phyloP scores from a whole-genome alignment of 1,284 basidiomycete genomes.

The Fistulina hepatica region DNA sequence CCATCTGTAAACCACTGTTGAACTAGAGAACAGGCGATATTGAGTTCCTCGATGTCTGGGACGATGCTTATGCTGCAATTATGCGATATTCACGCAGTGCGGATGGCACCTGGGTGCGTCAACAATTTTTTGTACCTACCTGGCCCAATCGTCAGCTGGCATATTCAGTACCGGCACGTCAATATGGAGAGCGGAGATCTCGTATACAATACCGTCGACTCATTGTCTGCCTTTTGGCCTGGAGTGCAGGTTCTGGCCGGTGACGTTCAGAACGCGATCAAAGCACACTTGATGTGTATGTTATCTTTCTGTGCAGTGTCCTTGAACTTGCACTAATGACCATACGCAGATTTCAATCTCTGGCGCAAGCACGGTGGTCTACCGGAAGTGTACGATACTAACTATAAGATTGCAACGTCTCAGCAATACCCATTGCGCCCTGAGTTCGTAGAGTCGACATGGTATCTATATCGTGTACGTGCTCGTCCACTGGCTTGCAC shows the following conservation, averaged over 20 bases:
- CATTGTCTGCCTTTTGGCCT: conserved; percentile 81
- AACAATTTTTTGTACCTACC: neutral
- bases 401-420: conserved; percentile 61
- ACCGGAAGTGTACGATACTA: conserved; percentile 84
- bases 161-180: conserved; percentile 62
- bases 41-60: conserved; percentile 87
- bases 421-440: conserved; percentile 79
- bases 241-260: conserved; percentile 83
- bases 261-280: conserved; percentile 82
- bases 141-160: too few species aligned
- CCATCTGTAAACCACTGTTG: neutral
- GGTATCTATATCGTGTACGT: conserved; percentile 82
- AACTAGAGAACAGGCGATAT: conserved; percentile 52
- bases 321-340: conserved; percentile 1
- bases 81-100: conserved; percentile 75
- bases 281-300: conserved; percentile 73
- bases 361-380: conserved; percentile 79
- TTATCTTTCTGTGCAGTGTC: conserved; percentile 9
- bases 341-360: conserved; percentile 68
- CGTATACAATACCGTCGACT: conserved; percentile 66
- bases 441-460: conserved; percentile 89
- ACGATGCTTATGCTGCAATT: conserved; percentile 78
- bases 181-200: conserved; percentile 68
- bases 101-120: conserved; percentile 79
- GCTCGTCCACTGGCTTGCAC: neutral